A percentile compares a stretch with the other conserved stretches of the same genome.
Evolutionary conservation across 1,284 basidiomycete species (phyloP).

Genomic region (Ceratobasidium sp.): DNA sequence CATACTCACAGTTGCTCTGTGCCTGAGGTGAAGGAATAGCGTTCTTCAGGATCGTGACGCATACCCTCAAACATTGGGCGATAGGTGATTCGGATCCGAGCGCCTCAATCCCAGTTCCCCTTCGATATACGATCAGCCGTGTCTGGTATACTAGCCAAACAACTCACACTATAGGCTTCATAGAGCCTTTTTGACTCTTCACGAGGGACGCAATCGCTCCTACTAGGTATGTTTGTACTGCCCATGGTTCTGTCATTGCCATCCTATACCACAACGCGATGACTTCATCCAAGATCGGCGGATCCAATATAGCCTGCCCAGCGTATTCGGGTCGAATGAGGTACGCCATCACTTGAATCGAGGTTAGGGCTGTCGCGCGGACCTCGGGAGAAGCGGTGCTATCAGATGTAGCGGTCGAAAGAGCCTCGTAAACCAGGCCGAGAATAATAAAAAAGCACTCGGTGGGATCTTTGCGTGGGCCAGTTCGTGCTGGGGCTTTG

Average conservation of each 20-base stretch:
- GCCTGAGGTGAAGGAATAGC: conserved; percentile 65
- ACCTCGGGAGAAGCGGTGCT: conserved; percentile 59
- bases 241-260: conserved; percentile 86
- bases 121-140: not conserved
- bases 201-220: conserved; percentile 79
- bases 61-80: conserved; percentile 85
- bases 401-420: conserved; percentile 77
- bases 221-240: conserved; percentile 80
- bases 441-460: conserved; percentile 91
- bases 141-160: no score
- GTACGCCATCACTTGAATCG: conserved; percentile 83
- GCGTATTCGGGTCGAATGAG: conserved; percentile 84
- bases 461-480: conserved; percentile 75
- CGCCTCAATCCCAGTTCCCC: conserved; percentile 1
- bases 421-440: conserved; percentile 92
- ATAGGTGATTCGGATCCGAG: conserved; percentile 56
- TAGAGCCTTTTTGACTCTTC: conserved; percentile 63
- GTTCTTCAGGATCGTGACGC: conserved; percentile 83
- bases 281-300: conserved; percentile 90
- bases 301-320: conserved; percentile 84
- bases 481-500: conserved; percentile 53
- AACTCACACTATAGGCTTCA: conserved; percentile 9
- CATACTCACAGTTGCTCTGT: conserved; percentile 56
- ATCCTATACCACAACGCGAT: conserved; percentile 90
- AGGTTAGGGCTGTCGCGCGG: conserved; percentile 68